Evolutionary conservation across 352 stramenopile genomes (phyloP), one percentile per base, ranked within the genome.

Genomic region (Phytophthora gonapodyides): DNA sequence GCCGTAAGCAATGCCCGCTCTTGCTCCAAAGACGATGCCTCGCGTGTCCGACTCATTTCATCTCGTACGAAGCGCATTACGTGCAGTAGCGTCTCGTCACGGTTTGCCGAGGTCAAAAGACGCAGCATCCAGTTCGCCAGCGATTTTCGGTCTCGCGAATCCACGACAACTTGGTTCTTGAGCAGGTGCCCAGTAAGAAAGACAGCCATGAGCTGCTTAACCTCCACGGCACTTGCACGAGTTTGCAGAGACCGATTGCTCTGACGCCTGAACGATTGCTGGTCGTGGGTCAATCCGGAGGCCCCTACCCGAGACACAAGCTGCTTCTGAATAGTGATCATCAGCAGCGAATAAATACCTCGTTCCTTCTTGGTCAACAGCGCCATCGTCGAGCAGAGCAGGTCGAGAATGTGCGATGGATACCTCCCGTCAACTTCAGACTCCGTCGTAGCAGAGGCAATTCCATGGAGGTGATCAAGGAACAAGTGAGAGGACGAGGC

Each of bases 311-410:
- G 74, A 15, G 73, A 74, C 5, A 89, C 79, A 15, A 91, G 75
- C 54, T 93, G 84, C 54, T 93, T 93, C 56, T 93, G 84, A 48
- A 93, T 93, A 7, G 82, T 93, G 45, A 93, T 93, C 84, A 93
- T 89, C 17, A 93, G 58, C 11, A 93, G 59, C 10, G 84, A 88
- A 43, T 88, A 76, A 42, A 92, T 78, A 5, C 84, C 79, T 27
- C 71, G 80, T 33, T 92, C 84, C 15, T 81, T 75, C 49, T 84
- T 81, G 6, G 78, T 84, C 44, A 93, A 49, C 15, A 80, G 37
- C 7, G 87, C 74, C 80, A 92, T 91, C 1, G 82, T 90, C 10
- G 57, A 78, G 57, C 84, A 93, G 7, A 93, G 72, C 12, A 78
- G 69, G 24, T 90, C 77, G 11, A 91, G 70, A 31, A 91, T 83